Evolutionary conservation across 352 stramenopile genomes (phyloP), one percentile per base, ranked within the genome.

Genomic region (Pythium angustatum): DNA sequence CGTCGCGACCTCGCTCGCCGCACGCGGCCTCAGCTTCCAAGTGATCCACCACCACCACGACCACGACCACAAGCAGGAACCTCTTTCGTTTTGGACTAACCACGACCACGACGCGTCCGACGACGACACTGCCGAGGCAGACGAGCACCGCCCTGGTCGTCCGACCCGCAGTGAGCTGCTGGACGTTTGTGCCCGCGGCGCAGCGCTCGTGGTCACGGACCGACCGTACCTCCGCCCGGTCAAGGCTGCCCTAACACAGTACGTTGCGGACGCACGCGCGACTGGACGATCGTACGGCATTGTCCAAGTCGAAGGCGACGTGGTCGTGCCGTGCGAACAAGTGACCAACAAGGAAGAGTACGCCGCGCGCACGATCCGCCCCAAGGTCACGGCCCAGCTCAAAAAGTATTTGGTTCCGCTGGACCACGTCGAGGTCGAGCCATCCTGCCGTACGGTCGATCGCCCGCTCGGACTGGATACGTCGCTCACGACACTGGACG

Each of bases 261-360:
- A 85, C 21, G 87, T 81, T 22, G 58, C 58, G 3, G 41, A 65
- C 28, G 72, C 68, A 14, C 47, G 34, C 47, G 60, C 45, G 14
- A 79, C 72, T 12, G 64, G 85, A 22, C 78, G 78, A 19, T 21
- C 40, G 10, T 94, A 80, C 58, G 80, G 78, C 0, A 55, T 99
- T 52, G 87, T 97, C 63, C 90, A 98, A 61, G 91, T 99, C 21
- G 98, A 99, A 76, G 92, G 97, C 2, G 97, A 99, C 66, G 98
- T 99, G 31, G 88, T 99, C 26, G 96, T 99, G 38, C 97, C 97
- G 19, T 88, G 91, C 17, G 98, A 96, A 75, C 77, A 86, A 30
- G 94, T 88, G 10, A 94, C 79, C 15, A 63, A 82, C 49, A 99
- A 99, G 76, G 84, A 97, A 71, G 96, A 99, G 83, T 98, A 98